A percentile compares a stretch with the other conserved stretches of the same genome.
phyloP scores from a whole-genome alignment of 2,329 filamentous ascomycete genomes.

The Alternaria viburni region DNA sequence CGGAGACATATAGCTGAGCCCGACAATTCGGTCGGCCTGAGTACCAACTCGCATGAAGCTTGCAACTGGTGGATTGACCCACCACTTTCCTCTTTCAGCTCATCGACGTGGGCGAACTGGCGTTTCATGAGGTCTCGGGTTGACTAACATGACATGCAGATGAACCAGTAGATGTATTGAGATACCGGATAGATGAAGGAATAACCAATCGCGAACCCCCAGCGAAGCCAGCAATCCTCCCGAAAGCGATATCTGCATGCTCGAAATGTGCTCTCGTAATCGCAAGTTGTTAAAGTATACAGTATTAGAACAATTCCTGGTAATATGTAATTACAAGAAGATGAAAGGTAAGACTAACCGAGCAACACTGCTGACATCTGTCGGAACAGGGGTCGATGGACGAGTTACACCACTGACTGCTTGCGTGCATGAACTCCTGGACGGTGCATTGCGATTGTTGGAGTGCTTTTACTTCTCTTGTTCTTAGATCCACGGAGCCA shows the following conservation, averaged over 20 bases:
- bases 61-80: background rate
- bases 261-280: no score
- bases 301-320: background rate
- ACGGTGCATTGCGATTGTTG: background rate
- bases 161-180: background rate
- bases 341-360: background rate
- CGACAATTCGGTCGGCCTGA: background rate
- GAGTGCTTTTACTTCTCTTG: background rate
- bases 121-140: background rate
- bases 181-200: background rate
- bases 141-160: background rate
- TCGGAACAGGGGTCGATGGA: background rate
- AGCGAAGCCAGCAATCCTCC: background rate
- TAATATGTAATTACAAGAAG: background rate
- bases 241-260: background rate
- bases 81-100: background rate
- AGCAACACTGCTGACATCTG: background rate
- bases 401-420: background rate
- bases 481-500: background rate
- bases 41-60: background rate
- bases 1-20: background rate
- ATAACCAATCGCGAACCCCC: background rate
- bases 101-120: background rate
- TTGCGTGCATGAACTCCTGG: no score
- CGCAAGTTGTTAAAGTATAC: background rate